phyloP scores from a whole-genome alignment of 768 basidiomycete genomes.

The Cyclocybe aegerita region DNA sequence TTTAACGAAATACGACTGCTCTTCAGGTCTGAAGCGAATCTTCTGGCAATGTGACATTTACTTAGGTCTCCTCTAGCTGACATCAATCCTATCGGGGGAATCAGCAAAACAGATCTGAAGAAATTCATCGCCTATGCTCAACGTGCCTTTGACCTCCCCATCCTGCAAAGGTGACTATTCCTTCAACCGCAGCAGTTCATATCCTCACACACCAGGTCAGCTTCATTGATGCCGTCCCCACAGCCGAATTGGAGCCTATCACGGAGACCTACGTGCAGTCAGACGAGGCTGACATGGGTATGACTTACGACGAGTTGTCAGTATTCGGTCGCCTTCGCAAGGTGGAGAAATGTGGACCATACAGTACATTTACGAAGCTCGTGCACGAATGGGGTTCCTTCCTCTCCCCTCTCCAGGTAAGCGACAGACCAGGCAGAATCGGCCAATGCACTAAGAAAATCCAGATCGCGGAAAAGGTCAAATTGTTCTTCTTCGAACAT shows the following conservation, averaged over 20 bases:
- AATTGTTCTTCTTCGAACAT: slow-evolving; percentile 95
- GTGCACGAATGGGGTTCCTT: slow-evolving; percentile 90
- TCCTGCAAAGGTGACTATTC: slow-evolving; percentile 66
- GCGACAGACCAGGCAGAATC: background rate
- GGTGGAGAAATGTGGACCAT: slow-evolving; percentile 96
- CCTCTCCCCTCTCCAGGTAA: slow-evolving; percentile 80
- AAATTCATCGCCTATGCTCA: slow-evolving; percentile 89
- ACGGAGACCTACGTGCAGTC: slow-evolving; percentile 93
- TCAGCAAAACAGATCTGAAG: slow-evolving; percentile 97
- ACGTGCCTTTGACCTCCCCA: slow-evolving; percentile 77
- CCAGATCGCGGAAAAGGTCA: slow-evolving; percentile 96
- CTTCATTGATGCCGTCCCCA: slow-evolving; percentile 89
- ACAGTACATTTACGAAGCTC: slow-evolving; percentile 95
- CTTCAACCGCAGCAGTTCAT: background rate
- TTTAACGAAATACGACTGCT: slow-evolving; percentile 97
- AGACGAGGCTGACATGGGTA: slow-evolving; percentile 99
- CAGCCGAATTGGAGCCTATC: slow-evolving; percentile 95
- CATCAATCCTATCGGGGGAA: slow-evolving; percentile 97
- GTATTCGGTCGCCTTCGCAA: slow-evolving; percentile 92
- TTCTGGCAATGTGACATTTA: background rate
- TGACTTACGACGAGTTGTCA: slow-evolving; percentile 97
- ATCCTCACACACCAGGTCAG: slow-evolving; percentile 38
- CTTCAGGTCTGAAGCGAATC: slow-evolving; percentile 55
- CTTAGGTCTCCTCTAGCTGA: slow-evolving; percentile 58
- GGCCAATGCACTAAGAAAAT: slow-evolving; percentile 3